Evolutionary conservation across 345 rosid genomes (phyloP).

Genomic region (Lenwebbia sp.): DNA sequence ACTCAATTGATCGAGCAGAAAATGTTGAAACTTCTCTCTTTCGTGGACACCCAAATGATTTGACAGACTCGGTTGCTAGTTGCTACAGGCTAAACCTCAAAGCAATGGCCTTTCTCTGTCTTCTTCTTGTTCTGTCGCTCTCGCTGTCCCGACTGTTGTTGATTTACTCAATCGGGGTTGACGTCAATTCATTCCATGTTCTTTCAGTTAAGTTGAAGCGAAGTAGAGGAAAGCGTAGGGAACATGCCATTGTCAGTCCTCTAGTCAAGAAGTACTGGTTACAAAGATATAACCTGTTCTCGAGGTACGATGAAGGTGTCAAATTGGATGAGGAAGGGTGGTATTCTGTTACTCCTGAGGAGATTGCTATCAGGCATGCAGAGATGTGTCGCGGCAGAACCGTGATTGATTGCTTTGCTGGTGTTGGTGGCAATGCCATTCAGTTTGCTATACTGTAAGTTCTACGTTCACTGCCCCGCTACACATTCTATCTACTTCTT

Average conservation of each 20-base stretch:
- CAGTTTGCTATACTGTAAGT: slow-evolving; percentile 36
- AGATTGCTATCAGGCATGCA: slow-evolving; percentile 29
- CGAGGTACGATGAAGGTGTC: slow-evolving; percentile 31
- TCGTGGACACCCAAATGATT: not conserved
- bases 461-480: not conserved
- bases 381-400: slow-evolving; percentile 24
- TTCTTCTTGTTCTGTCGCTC: not conserved
- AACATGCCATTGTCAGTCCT: not conserved
- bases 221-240: not conserved
- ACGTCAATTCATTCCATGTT: not conserved
- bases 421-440: slow-evolving; percentile 47
- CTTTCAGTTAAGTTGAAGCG: not conserved
- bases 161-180: not conserved
- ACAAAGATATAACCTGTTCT: slow-evolving; percentile 37
- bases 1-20: not conserved
- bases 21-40: not conserved
- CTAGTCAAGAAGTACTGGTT: slow-evolving; percentile 24
- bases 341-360: slow-evolving; percentile 40
- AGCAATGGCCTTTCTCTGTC: not conserved
- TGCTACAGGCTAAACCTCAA: not conserved
- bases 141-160: not conserved
- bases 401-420: slow-evolving; percentile 36
- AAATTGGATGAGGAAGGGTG: slow-evolving; percentile 42
- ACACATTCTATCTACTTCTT: not conserved
- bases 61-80: not conserved